Evolutionary conservation across 83 land plant species (phyloP), one percentile per base, ranked within the genome.

Genomic region (Isoetes engelmannii): DNA sequence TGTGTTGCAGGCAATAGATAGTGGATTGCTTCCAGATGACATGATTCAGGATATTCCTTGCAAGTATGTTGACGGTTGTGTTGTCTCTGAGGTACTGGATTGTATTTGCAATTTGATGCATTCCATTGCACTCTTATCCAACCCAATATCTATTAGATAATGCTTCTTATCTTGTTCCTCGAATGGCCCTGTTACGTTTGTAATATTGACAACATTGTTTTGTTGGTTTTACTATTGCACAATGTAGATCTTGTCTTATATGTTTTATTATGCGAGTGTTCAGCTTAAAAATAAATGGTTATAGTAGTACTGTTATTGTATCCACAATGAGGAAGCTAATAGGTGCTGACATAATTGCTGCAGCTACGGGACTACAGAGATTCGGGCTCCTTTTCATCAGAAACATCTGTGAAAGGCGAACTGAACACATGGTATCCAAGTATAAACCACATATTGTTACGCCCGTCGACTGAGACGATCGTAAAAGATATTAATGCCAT

Each of bases 41-140:
- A 63, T 92, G 76, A 77, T 87, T n/a, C 87, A 87, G 76, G 92
- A 85, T 67, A 86, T 92, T 57, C 92, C 96, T 7, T 85, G 92
- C 85, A 85, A 85, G 54, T 92, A 79, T 72, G 66, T 87, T 53
- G 69, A 87, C 77, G 98, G 98, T 17, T 81, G 79, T 45, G 67
- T 89, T 69, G 54, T 82, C 6, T 92, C 95, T 78, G 98, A 92
- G 96, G 98, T 92, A 57, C 71, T 84, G 71, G 47, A 21, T 45
- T n/a, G 37, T 28, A 28, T 28, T 28, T 28, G 37, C 55, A 59
- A 8, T 59, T 59, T 12, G 20, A 59, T 4, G 8, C 9, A 19
- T 59, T 59, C 28, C 28, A 7, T 8, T 59, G 62, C 4, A 12
- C 61, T 51, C 10, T 37, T 59, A 59, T 7, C 12, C 8, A 59